Evolutionary conservation across 495 filamentous ascomycete species (phyloP).

Genomic region (Neurospora cerealis): DNA sequence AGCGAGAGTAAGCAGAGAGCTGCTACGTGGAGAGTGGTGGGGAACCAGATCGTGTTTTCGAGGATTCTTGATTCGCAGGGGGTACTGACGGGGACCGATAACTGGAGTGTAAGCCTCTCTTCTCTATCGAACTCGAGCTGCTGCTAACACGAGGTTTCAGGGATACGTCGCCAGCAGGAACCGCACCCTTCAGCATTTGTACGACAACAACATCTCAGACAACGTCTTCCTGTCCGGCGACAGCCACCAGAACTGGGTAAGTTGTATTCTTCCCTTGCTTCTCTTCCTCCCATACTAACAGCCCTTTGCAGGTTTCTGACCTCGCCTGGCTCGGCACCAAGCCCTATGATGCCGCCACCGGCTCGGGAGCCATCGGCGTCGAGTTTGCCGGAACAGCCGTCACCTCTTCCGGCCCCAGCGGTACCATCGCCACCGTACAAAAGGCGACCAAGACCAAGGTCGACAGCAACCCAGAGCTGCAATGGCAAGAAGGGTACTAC

Average conservation of each 20-base stretch:
- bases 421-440: slow-evolving; percentile 34
- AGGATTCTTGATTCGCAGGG: slow-evolving; percentile 18
- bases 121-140: neutral
- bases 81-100: slow-evolving; percentile 31
- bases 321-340: slow-evolving; percentile 47
- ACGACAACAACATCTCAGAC: slow-evolving; percentile 48
- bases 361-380: slow-evolving; percentile 47
- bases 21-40: slow-evolving; percentile 52
- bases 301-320: slow-evolving; percentile 28
- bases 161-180: slow-evolving; percentile 53
- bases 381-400: slow-evolving; percentile 55
- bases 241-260: slow-evolving; percentile 50
- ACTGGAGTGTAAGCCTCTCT: slow-evolving; percentile 3
- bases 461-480: slow-evolving; percentile 44
- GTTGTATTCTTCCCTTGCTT: neutral
- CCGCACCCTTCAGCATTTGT: slow-evolving; percentile 47
- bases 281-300: neutral
- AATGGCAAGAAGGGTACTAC: slow-evolving; percentile 58
- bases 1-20: slow-evolving; percentile 39
- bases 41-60: slow-evolving; percentile 55
- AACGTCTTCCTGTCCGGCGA: slow-evolving; percentile 54
- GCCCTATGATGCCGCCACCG: slow-evolving; percentile 42
- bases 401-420: slow-evolving; percentile 40
- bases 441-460: slow-evolving; percentile 31
- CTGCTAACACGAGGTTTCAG: slow-evolving; percentile 19